Evolutionary conservation across 225 moss, liverwort and hornwort species (phyloP).

Genomic region (Takakia lepidozioides): DNA sequence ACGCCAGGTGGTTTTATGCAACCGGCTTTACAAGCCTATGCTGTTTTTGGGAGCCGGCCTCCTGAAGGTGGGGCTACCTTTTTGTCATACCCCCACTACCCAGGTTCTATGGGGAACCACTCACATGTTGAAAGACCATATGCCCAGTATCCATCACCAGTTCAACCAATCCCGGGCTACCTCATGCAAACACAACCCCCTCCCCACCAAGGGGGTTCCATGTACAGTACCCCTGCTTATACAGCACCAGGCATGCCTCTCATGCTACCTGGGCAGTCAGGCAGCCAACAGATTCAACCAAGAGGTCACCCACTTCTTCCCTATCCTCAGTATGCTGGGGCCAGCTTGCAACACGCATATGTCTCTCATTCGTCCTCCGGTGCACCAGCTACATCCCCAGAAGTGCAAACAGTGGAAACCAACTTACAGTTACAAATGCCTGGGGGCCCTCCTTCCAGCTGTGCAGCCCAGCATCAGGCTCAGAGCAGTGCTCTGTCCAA

Average conservation of each 20-base stretch:
- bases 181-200: conserved; percentile 48
- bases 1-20: conserved; percentile 49
- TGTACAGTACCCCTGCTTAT: conserved; percentile 21
- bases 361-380: conserved; percentile 7
- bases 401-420: conserved; percentile 21
- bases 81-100: conserved; percentile 50
- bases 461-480: too few relatives aligned
- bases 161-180: conserved; percentile 57
- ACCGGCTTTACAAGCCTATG: conserved; percentile 52
- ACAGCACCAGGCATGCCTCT: conserved; percentile 10
- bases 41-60: conserved; percentile 46
- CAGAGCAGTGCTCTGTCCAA: too few relatives aligned
- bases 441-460: conserved; percentile 12
- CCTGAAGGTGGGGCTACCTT: conserved; percentile 37
- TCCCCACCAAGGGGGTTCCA: conserved; percentile 14
- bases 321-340: conserved; percentile 2
- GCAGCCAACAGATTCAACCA: too few relatives aligned
- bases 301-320: too few relatives aligned
- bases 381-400: conserved; percentile 9
- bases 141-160: conserved; percentile 68
- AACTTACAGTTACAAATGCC: conserved; percentile 63
- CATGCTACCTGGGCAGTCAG: too few relatives aligned
- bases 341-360: conserved; percentile 7
- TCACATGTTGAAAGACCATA: conserved; percentile 81
- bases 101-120: conserved; percentile 35